Evolutionary conservation across 495 filamentous ascomycete genomes (phyloP).

Genomic region (Hypomontagnella monticulosa): DNA sequence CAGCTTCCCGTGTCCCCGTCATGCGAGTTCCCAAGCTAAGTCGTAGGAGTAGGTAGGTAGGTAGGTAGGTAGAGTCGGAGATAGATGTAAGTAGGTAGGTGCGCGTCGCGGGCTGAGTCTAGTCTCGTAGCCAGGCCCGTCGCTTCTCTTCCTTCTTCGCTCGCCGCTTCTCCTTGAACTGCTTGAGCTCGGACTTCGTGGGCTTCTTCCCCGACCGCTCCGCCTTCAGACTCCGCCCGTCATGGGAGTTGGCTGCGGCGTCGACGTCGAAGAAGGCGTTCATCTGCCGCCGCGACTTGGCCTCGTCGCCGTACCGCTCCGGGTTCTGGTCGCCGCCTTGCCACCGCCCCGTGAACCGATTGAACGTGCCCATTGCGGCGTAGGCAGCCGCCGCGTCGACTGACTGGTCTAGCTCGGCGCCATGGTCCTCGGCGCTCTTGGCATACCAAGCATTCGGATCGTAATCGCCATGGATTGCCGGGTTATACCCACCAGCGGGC

Average conservation of each 20-base stretch:
- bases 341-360: conserved; percentile 90
- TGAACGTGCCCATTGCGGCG: conserved; percentile 78
- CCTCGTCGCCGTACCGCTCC: conserved; percentile 81
- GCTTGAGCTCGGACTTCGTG: conserved; percentile 80
- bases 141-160: conserved; percentile 94
- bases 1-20: conserved; percentile 21
- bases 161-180: conserved; percentile 73
- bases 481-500: conserved; percentile 82
- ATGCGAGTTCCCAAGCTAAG: no score
- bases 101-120: no score
- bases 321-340: conserved; percentile 71
- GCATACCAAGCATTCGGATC: conserved; percentile 95
- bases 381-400: conserved; percentile 61
- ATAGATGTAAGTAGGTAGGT: no score
- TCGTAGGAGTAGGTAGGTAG: not conserved
- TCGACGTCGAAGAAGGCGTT: conserved; percentile 98
- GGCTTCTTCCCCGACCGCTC: conserved; percentile 91
- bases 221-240: conserved; percentile 90
- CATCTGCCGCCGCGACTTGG: conserved; percentile 89
- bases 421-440: conserved; percentile 53
- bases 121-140: conserved; percentile 90
- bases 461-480: conserved; percentile 94
- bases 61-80: no score
- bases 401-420: conserved; percentile 27
- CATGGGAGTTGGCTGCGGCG: conserved; percentile 91